Conservation (phyloP, 768 basidiomycete genomes). For the Psilocybe sp. region DNA sequence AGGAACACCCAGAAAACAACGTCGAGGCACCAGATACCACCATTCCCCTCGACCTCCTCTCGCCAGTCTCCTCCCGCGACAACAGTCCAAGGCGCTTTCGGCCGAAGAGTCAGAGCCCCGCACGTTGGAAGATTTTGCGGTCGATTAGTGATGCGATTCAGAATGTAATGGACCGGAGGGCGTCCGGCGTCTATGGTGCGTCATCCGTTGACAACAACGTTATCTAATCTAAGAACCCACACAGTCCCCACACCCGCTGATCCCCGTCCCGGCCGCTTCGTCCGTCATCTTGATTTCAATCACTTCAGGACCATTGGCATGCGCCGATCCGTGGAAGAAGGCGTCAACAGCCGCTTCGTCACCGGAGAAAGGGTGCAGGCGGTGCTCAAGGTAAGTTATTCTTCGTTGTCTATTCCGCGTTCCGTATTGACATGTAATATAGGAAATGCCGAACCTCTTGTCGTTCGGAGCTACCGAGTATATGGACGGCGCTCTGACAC, state of each 20-base stretch:
- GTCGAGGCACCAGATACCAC: constrained; percentile 64
- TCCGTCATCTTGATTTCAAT: constrained; percentile 89
- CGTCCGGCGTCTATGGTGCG: constrained; percentile 73
- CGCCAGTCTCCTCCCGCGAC: constrained; percentile 79
- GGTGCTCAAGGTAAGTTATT: constrained; percentile 62
- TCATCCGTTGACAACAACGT: constrained; percentile 8
- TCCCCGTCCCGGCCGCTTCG: constrained; percentile 74
- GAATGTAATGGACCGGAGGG: constrained; percentile 57
- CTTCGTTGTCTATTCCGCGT: constrained; percentile 6
- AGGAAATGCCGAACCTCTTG: constrained; percentile 87
- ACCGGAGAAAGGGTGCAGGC: constrained; percentile 83
- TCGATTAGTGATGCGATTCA: constrained; percentile 79
- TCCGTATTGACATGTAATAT: constrained; percentile 12
- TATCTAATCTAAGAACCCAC: constrained; percentile 2
- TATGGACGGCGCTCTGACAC: constrained; percentile 90
- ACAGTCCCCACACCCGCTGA: constrained; percentile 69
- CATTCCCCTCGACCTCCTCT: constrained; percentile 72
- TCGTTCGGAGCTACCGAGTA: constrained; percentile 97
- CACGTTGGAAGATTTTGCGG: constrained; percentile 79
- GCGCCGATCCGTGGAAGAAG: constrained; percentile 88
- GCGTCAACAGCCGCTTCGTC: constrained; percentile 87
- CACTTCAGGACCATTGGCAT: constrained; percentile 98
- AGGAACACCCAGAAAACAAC: constrained; percentile 57
- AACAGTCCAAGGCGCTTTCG: constrained; percentile 77
- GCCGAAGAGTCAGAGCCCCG: constrained; percentile 76